Percentiles rank a stretch among this genome's conserved stretches.
phyloP scores from a whole-genome alignment of 176 grass and related monocot genomes.

The Pontederia crassipes region DNA sequence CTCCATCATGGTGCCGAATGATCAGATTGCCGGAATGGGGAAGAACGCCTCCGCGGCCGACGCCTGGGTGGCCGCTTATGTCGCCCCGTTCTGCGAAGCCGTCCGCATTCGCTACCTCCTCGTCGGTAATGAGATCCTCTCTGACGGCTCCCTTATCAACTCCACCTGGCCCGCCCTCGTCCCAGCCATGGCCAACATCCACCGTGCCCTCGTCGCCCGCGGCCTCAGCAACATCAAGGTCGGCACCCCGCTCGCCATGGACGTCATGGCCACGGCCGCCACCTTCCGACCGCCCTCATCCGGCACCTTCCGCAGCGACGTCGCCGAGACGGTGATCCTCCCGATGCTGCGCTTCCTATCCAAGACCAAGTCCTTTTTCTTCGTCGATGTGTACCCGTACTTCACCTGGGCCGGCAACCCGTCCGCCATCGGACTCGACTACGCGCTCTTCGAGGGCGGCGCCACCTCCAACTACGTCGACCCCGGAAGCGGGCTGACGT shows the following conservation, averaged over 20 bases:
- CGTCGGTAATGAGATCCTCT: slow-evolving; percentile 74
- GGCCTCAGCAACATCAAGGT: slow-evolving; percentile 29
- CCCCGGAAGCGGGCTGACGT: slow-evolving; percentile 33
- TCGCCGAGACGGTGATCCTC: slow-evolving; percentile 37
- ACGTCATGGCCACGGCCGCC: slow-evolving; percentile 10
- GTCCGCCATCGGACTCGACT: slow-evolving; percentile 38
- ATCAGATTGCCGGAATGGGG: slow-evolving; percentile 39
- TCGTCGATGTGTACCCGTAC: slow-evolving; percentile 73
- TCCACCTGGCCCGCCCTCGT: slow-evolving; percentile 36
- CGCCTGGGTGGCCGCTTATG: slow-evolving; percentile 47
- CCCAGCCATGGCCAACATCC: slow-evolving; percentile 50
- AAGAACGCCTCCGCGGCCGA: slow-evolving; percentile 23
- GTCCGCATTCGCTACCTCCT: slow-evolving; percentile 55
- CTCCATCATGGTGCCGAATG: slow-evolving; percentile 52
- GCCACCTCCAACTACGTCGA: slow-evolving; percentile 24
- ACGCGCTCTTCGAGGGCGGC: slow-evolving; percentile 37
- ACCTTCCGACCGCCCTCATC: slow-evolving; percentile 53
- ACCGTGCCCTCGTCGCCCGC: slow-evolving; percentile 30
- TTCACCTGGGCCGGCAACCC: slow-evolving; percentile 51
- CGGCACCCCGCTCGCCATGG: slow-evolving; percentile 72
- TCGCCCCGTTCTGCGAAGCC: slow-evolving; percentile 41
- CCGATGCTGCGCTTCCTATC: slow-evolving; percentile 58
- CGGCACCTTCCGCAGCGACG: slow-evolving; percentile 51
- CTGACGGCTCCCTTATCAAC: slow-evolving; percentile 10
- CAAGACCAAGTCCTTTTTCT: slow-evolving; percentile 61